These are phyloP conservation scores for Isoetes taiwanensis DNA, from an alignment of 75 land plant genomes.

Conservation along the genomic window DNA sequence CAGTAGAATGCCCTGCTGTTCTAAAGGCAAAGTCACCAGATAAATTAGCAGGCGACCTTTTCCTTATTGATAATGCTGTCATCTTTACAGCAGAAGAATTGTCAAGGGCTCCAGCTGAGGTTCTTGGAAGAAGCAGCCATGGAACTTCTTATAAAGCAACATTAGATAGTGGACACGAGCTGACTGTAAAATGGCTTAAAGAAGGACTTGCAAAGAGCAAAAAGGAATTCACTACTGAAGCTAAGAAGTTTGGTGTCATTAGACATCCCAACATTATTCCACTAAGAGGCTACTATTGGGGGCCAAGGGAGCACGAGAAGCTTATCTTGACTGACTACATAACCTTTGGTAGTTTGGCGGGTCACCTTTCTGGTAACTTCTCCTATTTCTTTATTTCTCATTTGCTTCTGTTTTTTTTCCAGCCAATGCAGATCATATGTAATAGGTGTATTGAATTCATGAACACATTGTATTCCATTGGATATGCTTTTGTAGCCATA, in stretches of 20 bases:
- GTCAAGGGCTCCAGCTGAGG: conserved; percentile 3
- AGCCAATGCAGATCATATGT: too few relatives aligned
- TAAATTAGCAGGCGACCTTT: conserved; percentile 4
- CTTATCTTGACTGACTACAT: conserved; percentile 1
- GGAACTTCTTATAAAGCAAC: conserved; percentile 6
- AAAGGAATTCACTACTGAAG: background rate
- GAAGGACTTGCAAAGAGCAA: conserved; percentile 8
- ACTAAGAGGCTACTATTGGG: conserved; percentile 4
- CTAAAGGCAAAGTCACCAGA: too few relatives aligned
- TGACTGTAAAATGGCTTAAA: conserved; percentile 4
- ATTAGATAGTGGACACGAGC: background rate
- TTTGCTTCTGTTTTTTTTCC: too few relatives aligned
- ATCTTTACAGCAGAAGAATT: conserved; percentile 1
- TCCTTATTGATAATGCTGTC: background rate
- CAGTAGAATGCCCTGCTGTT: too few relatives aligned
- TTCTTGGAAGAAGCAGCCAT: conserved; percentile 5
- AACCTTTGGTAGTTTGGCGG: background rate
- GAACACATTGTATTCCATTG: too few relatives aligned
- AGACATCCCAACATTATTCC: background rate
- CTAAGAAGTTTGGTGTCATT: conserved; percentile 2
- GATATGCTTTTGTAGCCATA: too few relatives aligned
- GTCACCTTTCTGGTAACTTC: background rate
- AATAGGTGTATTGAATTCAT: too few relatives aligned
- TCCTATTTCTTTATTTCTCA: too few relatives aligned
- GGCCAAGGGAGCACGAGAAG: conserved; percentile 7